These are phyloP conservation scores for Amauroascus verrucosus DNA, from an alignment of 2,329 filamentous ascomycete species.

Conservation along the genomic window DNA sequence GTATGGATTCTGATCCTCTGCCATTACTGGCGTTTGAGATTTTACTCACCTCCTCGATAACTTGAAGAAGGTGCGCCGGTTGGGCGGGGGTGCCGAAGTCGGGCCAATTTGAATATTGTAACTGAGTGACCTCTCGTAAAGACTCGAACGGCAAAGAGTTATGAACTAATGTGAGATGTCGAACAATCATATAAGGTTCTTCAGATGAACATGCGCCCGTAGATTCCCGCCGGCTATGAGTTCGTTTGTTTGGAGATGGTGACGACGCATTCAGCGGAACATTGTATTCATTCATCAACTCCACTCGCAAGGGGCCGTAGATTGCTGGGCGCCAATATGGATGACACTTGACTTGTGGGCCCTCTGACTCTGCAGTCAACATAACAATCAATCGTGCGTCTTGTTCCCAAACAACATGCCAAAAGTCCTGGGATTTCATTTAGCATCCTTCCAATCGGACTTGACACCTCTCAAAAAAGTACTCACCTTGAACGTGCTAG, in stretches of 20 bases:
- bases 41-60: slow-evolving; percentile 79
- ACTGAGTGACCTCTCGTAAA: slow-evolving; percentile 83
- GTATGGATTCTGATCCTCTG: slow-evolving; percentile 34
- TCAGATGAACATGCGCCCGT: neutral
- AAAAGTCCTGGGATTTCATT: slow-evolving; percentile 64
- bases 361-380: slow-evolving; percentile 88
- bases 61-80: slow-evolving; percentile 70
- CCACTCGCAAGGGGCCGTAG: slow-evolving; percentile 68
- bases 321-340: slow-evolving; percentile 77
- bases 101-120: slow-evolving; percentile 94
- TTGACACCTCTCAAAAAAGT: slow-evolving; percentile 11
- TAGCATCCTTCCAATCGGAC: slow-evolving; percentile 16
- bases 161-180: slow-evolving; percentile 78
- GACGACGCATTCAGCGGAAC: slow-evolving; percentile 56
- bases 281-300: slow-evolving; percentile 68
- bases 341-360: slow-evolving; percentile 88
- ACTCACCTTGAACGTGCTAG: slow-evolving; percentile 80
- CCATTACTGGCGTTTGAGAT: slow-evolving; percentile 41
- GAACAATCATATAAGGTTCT: slow-evolving; percentile 65
- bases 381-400: slow-evolving; percentile 92
- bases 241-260: slow-evolving; percentile 32
- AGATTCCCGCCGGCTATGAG: slow-evolving; percentile 19
- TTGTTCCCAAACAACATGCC: slow-evolving; percentile 95
- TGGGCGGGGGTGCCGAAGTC: slow-evolving; percentile 91
- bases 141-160: slow-evolving; percentile 67